Conservation (phyloP, 2,329 filamentous ascomycete genomes). For the Esteya vermicola region DNA sequence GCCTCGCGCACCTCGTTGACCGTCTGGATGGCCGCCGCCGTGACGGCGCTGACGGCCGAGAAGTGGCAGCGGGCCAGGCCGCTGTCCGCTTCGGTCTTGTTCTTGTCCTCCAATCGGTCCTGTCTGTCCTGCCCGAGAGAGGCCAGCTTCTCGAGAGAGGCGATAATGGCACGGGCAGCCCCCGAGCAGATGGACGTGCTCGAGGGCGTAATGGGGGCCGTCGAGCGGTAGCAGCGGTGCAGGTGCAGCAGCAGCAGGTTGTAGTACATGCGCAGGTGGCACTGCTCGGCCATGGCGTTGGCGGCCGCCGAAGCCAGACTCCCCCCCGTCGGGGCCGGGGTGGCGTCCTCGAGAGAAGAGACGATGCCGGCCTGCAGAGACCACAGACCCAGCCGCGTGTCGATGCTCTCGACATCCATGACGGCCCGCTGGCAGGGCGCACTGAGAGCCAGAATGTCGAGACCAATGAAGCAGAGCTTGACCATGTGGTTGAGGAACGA, state of each 20-base stretch:
- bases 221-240: not conserved
- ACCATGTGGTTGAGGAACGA: not conserved
- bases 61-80: slow-evolving; percentile 1
- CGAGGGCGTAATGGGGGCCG: not conserved
- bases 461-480: slow-evolving; percentile 1
- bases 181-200: not conserved
- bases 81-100: too few relatives aligned
- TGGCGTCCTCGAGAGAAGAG: not conserved
- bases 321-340: too few relatives aligned
- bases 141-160: slow-evolving; percentile 1
- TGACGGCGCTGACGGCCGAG: slow-evolving; percentile 1
- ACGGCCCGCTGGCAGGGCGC: not conserved
- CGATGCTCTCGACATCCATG: not conserved
- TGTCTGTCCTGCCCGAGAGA: too few relatives aligned
- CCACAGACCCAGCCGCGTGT: not conserved
- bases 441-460: not conserved
- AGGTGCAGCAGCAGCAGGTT: slow-evolving; percentile 1
- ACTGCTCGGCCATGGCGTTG: not conserved
- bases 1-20: slow-evolving; percentile 2
- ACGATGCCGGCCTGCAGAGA: not conserved
- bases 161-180: not conserved
- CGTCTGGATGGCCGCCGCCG: slow-evolving; percentile 2
- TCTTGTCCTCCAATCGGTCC: too few relatives aligned
- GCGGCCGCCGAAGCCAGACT: too few relatives aligned
- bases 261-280: slow-evolving; percentile 1